Evolutionary conservation across 2,329 filamentous ascomycete genomes (phyloP), one percentile per base, ranked within the genome.

Genomic region (Aphanocladium album): DNA sequence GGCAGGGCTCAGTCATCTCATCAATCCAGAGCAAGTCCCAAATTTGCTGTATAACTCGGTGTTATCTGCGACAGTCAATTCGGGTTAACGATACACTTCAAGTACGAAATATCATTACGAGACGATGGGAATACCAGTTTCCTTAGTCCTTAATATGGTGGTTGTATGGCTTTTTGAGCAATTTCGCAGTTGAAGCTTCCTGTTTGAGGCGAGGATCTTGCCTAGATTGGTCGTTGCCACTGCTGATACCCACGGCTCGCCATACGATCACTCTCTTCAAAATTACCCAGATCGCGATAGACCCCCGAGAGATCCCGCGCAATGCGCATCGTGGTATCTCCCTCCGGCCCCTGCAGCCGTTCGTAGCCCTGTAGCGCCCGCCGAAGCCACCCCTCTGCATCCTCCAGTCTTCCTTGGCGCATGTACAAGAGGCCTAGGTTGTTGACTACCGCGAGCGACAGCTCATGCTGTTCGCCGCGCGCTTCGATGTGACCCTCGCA

Each of bases 241-340:
- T 17, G 21, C 49, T 27, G 39, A 19, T 25, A 39, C 4, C 37
- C 47, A 12, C 37, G 7, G 16, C 9, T 37, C 1, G 16, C 57
- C 37, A 46, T 17, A 1, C 2, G n/a, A 17, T 27, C n/a, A 4
- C 2, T 17, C 19, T 2, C 49, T 12, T 50, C 9, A 25, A 8
- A n/a, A 11, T 25, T 52, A 16, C 25, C 19, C 16, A 53, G 3
- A 0, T 27, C 21, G 6, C 11, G 8, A 9, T 35, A n/a, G 3
- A 41, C 54, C 2, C 83, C 14, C 7, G 30, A 30, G 33, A 57
- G 21, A 39, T 57, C 30, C 23, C 55, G 27, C 30, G 54, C 54
- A 5, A 57, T 49, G 5, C 43, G 54, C 54, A 50, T 21, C 43
- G 33, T 14, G 21, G 45, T 57, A 21, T 50, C n/a, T 2, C 55